These are phyloP conservation scores for Penicillium janthinellum DNA, from an alignment of 2,329 filamentous ascomycete species.

Conservation along the genomic window DNA sequence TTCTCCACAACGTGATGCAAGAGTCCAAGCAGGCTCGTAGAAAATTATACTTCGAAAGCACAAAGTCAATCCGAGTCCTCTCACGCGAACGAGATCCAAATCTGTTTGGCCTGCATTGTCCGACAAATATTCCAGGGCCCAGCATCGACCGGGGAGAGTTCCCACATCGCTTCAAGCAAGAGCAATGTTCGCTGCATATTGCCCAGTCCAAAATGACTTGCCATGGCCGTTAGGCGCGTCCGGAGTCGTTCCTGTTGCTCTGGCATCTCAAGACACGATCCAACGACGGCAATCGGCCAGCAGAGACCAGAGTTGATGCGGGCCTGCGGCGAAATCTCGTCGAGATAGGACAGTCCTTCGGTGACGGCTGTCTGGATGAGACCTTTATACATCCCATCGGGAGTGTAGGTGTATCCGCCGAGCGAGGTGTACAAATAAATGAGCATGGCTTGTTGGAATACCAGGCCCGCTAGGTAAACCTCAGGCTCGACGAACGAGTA, in stretches of 20 bases:
- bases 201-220: slow-evolving; percentile 44
- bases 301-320: slow-evolving; percentile 41
- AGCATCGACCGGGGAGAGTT: slow-evolving; percentile 32
- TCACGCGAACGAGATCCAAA: slow-evolving; percentile 55
- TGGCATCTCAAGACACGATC: slow-evolving; percentile 26
- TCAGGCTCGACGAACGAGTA: slow-evolving; percentile 39
- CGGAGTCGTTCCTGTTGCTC: slow-evolving; percentile 33
- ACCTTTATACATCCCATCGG: slow-evolving; percentile 31
- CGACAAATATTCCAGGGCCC: slow-evolving; percentile 50
- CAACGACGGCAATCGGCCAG: slow-evolving; percentile 37
- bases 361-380: slow-evolving; percentile 28
- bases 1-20: background rate
- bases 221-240: slow-evolving; percentile 31
- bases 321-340: slow-evolving; percentile 27
- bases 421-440: slow-evolving; percentile 45
- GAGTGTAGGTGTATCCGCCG: slow-evolving; percentile 26
- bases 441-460: slow-evolving; percentile 51
- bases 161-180: slow-evolving; percentile 50
- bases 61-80: slow-evolving; percentile 2
- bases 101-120: slow-evolving; percentile 51
- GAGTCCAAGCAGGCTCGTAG: slow-evolving; percentile 4
- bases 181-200: slow-evolving; percentile 50
- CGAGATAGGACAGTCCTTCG: slow-evolving; percentile 32
- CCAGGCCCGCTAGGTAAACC: slow-evolving; percentile 44
- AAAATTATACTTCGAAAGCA: slow-evolving; percentile 15